Conservation (phyloP, 2,329 filamentous ascomycete genomes). For the Sporothrix variecibatus region DNA sequence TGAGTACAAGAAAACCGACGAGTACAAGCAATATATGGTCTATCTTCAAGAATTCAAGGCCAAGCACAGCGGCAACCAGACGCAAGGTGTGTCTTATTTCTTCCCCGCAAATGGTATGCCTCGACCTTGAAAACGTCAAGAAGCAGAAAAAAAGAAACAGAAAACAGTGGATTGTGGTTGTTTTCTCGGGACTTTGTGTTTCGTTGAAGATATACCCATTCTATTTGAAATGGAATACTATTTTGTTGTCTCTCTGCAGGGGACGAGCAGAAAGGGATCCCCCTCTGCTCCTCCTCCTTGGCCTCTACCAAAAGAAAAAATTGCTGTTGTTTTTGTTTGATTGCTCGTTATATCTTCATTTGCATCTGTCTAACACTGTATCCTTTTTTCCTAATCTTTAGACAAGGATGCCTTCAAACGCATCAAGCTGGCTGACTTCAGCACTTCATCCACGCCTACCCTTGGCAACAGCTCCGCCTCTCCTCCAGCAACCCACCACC, state of each 20-base stretch:
- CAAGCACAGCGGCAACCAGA: slow-evolving; percentile 59
- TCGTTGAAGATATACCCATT: not conserved
- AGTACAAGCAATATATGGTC: slow-evolving; percentile 67
- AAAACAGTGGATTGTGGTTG: not conserved
- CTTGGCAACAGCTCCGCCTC: slow-evolving; percentile 36
- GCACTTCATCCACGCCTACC: slow-evolving; percentile 23
- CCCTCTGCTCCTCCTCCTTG: not conserved
- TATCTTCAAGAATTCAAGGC: slow-evolving; percentile 79
- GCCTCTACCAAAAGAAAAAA: not conserved
- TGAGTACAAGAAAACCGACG: slow-evolving; percentile 75
- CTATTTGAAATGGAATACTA: slow-evolving; percentile 18
- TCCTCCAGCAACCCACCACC: slow-evolving; percentile 42
- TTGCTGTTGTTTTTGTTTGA: slow-evolving; percentile 13
- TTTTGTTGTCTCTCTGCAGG: slow-evolving; percentile 12
- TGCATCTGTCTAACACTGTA: not conserved
- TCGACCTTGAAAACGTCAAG: slow-evolving; percentile 6
- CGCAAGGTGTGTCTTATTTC: slow-evolving; percentile 51
- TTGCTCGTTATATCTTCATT: not conserved
- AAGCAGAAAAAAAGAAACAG: not conserved
- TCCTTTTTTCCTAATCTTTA: slow-evolving; percentile 29
- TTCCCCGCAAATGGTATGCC: slow-evolving; percentile 25
- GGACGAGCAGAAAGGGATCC: not conserved
- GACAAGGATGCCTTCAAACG: slow-evolving; percentile 55
- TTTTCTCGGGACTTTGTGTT: slow-evolving; percentile 7
- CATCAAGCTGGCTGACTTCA: slow-evolving; percentile 47